phyloP scores from a whole-genome alignment of 257 asterid species.

The Coffea canephora region DNA sequence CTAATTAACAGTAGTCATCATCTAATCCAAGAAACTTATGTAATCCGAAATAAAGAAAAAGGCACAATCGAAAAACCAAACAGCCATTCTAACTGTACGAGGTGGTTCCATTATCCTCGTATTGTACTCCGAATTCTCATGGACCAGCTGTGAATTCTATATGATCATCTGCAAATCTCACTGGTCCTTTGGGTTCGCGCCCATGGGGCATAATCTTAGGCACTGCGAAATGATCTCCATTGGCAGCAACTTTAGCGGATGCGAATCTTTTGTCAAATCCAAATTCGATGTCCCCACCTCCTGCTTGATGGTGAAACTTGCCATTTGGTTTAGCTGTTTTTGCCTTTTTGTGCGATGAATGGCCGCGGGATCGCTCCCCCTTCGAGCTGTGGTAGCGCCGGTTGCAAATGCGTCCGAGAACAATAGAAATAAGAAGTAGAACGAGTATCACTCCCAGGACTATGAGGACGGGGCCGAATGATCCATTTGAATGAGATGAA shows the following conservation, averaged over 20 bases:
- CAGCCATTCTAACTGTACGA: slow-evolving; percentile 1
- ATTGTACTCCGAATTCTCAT: not conserved
- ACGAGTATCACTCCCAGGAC: slow-evolving; percentile 71
- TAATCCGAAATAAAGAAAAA: not conserved
- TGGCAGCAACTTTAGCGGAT: slow-evolving; percentile 32
- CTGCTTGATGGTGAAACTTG: slow-evolving; percentile 31
- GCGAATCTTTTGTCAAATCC: slow-evolving; percentile 54
- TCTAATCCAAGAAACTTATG: not conserved
- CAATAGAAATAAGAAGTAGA: slow-evolving; percentile 59
- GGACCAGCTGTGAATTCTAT: slow-evolving; percentile 34
- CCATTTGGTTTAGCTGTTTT: slow-evolving; percentile 34
- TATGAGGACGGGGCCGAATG: slow-evolving; percentile 69
- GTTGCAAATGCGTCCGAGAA: slow-evolving; percentile 68
- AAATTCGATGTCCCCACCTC: slow-evolving; percentile 66
- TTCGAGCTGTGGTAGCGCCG: slow-evolving; percentile 35
- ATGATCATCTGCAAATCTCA: slow-evolving; percentile 51
- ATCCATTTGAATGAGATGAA: slow-evolving; percentile 53
- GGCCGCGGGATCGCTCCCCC: slow-evolving; percentile 30
- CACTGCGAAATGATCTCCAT: slow-evolving; percentile 29
- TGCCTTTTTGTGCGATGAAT: slow-evolving; percentile 30
- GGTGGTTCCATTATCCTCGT: slow-evolving; percentile 1
- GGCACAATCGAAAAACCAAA: not conserved
- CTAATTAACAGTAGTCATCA: not conserved
- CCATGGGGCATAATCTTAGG: slow-evolving; percentile 22
- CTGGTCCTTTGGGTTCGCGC: slow-evolving; percentile 44